Evolutionary conservation across 257 asterid genomes (phyloP), one percentile per base, ranked within the genome.

Genomic region (Paulownia fortunei): DNA sequence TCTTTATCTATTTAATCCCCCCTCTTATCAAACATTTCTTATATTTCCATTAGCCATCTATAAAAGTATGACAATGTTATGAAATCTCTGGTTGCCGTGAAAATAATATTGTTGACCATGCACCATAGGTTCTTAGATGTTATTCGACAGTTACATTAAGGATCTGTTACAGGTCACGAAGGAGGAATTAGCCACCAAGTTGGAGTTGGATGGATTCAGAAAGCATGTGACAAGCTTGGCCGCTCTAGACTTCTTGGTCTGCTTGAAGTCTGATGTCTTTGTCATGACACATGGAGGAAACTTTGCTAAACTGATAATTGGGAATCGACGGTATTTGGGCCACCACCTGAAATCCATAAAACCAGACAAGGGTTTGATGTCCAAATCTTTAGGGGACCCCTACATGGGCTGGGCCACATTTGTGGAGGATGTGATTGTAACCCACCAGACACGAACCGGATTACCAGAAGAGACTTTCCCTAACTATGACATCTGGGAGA

Each of bases 281-380:
- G 98, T 96, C 12, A 96, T 96, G 99, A 96, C 98, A 30, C 99
- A 96, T 13, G 99, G 98, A 39, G 98, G 99, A 15, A 96, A 96
- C 87, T 96, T 96, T 34, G 99, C 98, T 0, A 93, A 96, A 83
- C 87, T 96, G 61, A 92, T 96, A 60, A 96, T 93, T 6, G 99
- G 99, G 65, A 68, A 83, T 58, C 89, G 99, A 8, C 85, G 98
- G 66, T 93, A 96, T 89, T 76, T 89, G 89, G 99, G 99, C 70
- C 99, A 96, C 88, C 92, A 66, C 77, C 92, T 32, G 59, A 96
- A 93, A 79, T 96, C 99, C 80, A 90, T 96, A 70, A 96, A 96
- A 86, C 99, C 99, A 0, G 99, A 96, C 84, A 96, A 96, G 87
- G 97, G 97, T 54, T 90, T 96, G 24, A 84, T 96, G 98, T 94